phyloP scores from a whole-genome alignment of 2,329 filamentous ascomycete species.

The Fusarium humuli region DNA sequence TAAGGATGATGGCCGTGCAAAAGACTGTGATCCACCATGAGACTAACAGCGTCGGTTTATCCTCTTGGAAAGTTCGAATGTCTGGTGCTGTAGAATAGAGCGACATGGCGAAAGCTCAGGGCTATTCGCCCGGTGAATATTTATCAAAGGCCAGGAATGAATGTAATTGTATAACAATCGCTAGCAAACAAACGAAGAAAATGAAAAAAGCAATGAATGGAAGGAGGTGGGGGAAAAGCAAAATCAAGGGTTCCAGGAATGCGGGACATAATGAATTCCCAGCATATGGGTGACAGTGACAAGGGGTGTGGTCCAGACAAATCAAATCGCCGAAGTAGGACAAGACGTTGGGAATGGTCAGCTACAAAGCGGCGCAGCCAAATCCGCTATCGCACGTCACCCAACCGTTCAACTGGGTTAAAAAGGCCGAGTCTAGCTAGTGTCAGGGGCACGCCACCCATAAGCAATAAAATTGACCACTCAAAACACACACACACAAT shows the following conservation, averaged over 20 bases:
- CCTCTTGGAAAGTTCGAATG: constrained; percentile 57
- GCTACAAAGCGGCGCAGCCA: constrained; percentile 27
- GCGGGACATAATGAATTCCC: constrained; percentile 29
- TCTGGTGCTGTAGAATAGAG: constrained; percentile 66
- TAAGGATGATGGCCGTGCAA: constrained; percentile 80
- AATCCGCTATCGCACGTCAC: constrained; percentile 24
- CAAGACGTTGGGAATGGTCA: constrained; percentile 11
- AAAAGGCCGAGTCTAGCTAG: not conserved
- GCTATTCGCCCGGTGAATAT: constrained; percentile 22
- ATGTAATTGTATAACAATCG: not conserved
- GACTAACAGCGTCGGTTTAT: constrained; percentile 88
- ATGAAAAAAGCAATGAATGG: not conserved
- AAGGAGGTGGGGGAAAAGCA: constrained; percentile 9
- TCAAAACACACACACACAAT: not conserved
- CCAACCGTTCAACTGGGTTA: not conserved
- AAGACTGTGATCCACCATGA: constrained; percentile 93
- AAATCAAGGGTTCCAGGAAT: constrained; percentile 8
- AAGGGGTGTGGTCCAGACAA: constrained; percentile 29
- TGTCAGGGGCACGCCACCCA: constrained; percentile 15
- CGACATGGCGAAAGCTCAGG: constrained; percentile 56
- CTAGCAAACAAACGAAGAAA: not conserved
- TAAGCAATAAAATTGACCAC: not conserved
- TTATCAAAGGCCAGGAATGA: not conserved
- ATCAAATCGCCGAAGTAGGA: constrained; percentile 6
- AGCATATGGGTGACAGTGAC: not conserved